phyloP scores from a whole-genome alignment of 2,329 filamentous ascomycete species.

The Phialophora chinensis region DNA sequence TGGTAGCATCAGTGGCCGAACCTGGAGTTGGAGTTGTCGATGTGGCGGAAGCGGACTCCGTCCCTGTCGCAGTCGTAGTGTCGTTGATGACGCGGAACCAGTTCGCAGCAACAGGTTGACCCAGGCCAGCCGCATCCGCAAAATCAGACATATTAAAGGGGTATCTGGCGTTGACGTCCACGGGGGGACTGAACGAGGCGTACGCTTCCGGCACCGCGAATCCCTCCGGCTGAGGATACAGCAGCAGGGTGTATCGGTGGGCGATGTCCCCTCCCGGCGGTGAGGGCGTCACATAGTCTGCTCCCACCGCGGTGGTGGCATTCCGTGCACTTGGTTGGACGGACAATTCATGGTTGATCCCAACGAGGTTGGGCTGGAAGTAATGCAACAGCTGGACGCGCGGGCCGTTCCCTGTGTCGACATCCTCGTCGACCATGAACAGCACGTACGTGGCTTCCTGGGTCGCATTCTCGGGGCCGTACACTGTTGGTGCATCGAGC shows the following conservation, averaged over 20 bases:
- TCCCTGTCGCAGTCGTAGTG: conserved; percentile 3
- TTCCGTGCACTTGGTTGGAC: conserved; percentile 14
- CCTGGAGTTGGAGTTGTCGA: not conserved
- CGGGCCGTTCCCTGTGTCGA: conserved; percentile 18
- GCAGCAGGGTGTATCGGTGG: conserved; percentile 45
- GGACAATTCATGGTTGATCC: conserved; percentile 29
- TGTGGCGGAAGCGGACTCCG: conserved; percentile 3
- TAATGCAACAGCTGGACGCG: conserved; percentile 32
- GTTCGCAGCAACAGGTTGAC: conserved; percentile 45
- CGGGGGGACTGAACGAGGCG: conserved; percentile 39
- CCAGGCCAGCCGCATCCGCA: conserved; percentile 43
- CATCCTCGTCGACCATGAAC: conserved; percentile 37
- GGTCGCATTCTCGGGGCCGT: conserved; percentile 35
- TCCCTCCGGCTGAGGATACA: conserved; percentile 41
- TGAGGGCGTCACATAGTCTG: conserved; percentile 43
- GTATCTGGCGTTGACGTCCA: conserved; percentile 40
- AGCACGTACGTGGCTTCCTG: conserved; percentile 31
- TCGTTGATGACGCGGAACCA: conserved; percentile 46
- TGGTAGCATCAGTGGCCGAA: not conserved
- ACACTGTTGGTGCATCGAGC: conserved; percentile 29
- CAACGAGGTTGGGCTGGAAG: conserved; percentile 32
- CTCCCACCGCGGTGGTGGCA: conserved; percentile 23
- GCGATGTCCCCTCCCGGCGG: conserved; percentile 38
- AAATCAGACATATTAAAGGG: conserved; percentile 48
- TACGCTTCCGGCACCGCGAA: conserved; percentile 45